These are phyloP conservation scores for Striga asiatica DNA, from an alignment of 257 asterid genomes.

Conservation along the genomic window DNA sequence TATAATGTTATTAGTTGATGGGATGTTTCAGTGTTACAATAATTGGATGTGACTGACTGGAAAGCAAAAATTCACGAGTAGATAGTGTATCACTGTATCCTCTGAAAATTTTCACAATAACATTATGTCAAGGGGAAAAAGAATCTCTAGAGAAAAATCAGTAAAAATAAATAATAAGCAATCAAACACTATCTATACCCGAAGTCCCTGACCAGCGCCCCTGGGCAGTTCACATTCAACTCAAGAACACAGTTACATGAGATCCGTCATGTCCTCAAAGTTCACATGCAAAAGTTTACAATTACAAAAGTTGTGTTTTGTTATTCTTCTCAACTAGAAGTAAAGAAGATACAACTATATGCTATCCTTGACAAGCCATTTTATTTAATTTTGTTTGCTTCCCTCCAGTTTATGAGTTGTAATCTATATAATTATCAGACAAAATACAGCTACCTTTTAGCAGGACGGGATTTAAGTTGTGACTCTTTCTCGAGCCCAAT, in stretches of 20 bases:
- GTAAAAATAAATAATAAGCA: not conserved
- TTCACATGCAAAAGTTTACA: not conserved
- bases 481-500: slow-evolving; percentile 98
- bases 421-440: slow-evolving; percentile 8
- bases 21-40: not conserved
- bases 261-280: slow-evolving; percentile 1
- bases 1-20: not conserved
- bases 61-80: too few relatives aligned
- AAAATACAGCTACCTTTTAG: slow-evolving; percentile 68
- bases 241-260: not conserved
- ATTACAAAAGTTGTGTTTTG: slow-evolving; percentile 1
- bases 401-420: slow-evolving; percentile 10
- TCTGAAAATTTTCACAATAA: too few relatives aligned
- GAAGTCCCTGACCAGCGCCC: not conserved
- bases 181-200: not conserved
- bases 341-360: too few relatives aligned
- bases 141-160: too few relatives aligned
- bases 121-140: not conserved
- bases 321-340: not conserved
- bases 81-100: too few relatives aligned
- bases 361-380: too few relatives aligned
- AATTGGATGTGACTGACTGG: not conserved
- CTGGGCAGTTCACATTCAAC: slow-evolving; percentile 10
- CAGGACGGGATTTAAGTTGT: slow-evolving; percentile 83
- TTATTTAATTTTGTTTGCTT: not conserved